Base-by-base conservation (phyloP, 2,329 filamentous ascomycete species). In the Zalaria obscura region DNA sequence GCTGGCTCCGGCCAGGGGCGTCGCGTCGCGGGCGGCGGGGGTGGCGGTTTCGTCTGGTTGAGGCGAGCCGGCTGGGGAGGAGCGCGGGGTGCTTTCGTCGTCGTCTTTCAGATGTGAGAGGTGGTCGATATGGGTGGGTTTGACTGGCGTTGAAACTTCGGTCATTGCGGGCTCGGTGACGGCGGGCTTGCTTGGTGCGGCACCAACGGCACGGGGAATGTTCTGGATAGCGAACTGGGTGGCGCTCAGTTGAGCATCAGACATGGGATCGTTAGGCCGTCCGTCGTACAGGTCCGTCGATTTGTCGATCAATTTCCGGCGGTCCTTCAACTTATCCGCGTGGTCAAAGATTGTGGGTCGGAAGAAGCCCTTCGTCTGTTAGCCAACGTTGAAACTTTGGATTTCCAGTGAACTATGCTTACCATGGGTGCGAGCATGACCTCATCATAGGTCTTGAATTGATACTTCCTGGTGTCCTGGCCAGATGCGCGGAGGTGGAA, bases 361-460 rank as follows among this genome's bases (percentile, higher is more conserved):
- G 59, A 93, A 95, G 53, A 88, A 83, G n/a, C 87, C 88, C 67
- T 70, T 26, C 11, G 4, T 8, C 18, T 11, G 42, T 40, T 7
- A 45, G 41, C 18, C 27, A 43, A 25, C 35, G 32, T 28, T 27
- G 8, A 31, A 18, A 8, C 8, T 29, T 18, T 31, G 25, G 11
- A 4, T 9, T 27, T 8, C 27, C n/a, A 40, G 10, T 10, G 4
- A 9, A 34, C 1, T 10, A n/a, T 2, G 49, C 63, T 53, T 55
- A 69, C 67, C 80, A 94, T 86, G 1, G 88, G 83, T 0, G 91
- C 83, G n/a, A 98, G 71, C 51, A 93, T 84, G 25, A 93, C 83
- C 60, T 96, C 91, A 51, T 98, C 91, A 55, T 96, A 98, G 1
- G 84, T 88, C 68, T 96, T 96, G 71, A 95, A 96, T 34, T 79